These are phyloP conservation scores for Fagus sylvatica DNA, from an alignment of 306 rosid genomes.

Conservation along the genomic window DNA sequence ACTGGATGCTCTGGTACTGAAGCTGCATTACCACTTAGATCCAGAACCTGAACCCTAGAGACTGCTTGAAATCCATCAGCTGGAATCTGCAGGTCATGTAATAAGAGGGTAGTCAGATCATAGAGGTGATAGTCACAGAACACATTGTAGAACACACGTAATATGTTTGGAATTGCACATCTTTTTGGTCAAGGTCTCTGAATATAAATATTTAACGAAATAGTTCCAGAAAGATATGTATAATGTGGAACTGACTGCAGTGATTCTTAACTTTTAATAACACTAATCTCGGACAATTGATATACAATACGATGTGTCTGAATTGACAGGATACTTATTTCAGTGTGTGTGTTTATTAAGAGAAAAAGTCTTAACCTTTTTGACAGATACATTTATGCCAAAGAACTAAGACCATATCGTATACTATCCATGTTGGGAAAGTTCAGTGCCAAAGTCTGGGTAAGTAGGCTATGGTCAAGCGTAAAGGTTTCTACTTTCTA, in stretches of 20 bases:
- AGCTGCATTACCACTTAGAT: constrained; percentile 72
- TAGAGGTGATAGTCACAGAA: constrained; percentile 18
- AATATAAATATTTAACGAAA: not conserved
- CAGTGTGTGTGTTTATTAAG: not conserved
- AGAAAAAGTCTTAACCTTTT: not conserved
- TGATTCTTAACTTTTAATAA: too few relatives aligned
- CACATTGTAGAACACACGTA: not conserved
- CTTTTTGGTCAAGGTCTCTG: not conserved
- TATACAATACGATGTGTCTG: not conserved
- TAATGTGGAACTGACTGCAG: not conserved
- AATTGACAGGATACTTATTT: not conserved
- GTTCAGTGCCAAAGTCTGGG: not conserved
- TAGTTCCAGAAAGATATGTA: not conserved
- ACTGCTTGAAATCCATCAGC: constrained; percentile 70
- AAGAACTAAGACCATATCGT: not conserved
- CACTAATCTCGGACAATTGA: not conserved
- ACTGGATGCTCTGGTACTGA: constrained; percentile 58
- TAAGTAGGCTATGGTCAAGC: not conserved
- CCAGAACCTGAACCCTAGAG: constrained; percentile 74
- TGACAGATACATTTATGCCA: not conserved
- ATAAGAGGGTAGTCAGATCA: constrained; percentile 27
- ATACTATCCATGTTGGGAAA: not conserved
- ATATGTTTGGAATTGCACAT: too few relatives aligned
- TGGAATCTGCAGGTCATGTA: constrained; percentile 62
- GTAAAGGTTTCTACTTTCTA: not conserved